These are phyloP conservation scores for Talaromyces sp. DNA, from an alignment of 2,329 filamentous ascomycete species.

Conservation along the genomic window DNA sequence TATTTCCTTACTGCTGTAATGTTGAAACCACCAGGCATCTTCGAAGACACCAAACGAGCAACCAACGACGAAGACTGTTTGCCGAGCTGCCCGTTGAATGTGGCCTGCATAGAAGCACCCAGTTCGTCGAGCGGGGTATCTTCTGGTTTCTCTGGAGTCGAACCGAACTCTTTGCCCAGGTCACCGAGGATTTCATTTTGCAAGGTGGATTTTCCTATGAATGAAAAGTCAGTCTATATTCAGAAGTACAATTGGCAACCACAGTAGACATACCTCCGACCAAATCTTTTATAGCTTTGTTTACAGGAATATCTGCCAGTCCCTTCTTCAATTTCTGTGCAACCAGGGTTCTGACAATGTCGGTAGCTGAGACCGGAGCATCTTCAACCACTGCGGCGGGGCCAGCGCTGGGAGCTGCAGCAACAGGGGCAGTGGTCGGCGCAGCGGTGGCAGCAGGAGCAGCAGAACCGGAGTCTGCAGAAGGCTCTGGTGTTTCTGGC, in stretches of 20 bases:
- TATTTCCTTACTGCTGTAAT: slow-evolving; percentile 96
- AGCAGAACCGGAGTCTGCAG: slow-evolving; percentile 39
- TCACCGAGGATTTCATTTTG: slow-evolving; percentile 99
- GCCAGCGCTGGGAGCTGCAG: slow-evolving; percentile 66
- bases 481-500: slow-evolving; percentile 55
- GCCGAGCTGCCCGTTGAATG: slow-evolving; percentile 97
- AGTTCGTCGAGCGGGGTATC: slow-evolving; percentile 95
- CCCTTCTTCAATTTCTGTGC: slow-evolving; percentile 98
- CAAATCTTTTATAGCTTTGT: slow-evolving; percentile 97
- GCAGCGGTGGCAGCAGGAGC: slow-evolving; percentile 44
- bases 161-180: slow-evolving; percentile 96
- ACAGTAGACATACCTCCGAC: slow-evolving; percentile 73
- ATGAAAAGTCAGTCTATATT: slow-evolving; percentile 13
- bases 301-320: slow-evolving; percentile 80
- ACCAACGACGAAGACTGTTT: slow-evolving; percentile 94
- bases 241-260: neutral
- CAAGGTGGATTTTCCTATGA: slow-evolving; percentile 87
- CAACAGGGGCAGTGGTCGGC: slow-evolving; percentile 53
- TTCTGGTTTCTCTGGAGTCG: slow-evolving; percentile 96
- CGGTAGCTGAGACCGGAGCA: slow-evolving; percentile 80
- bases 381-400: slow-evolving; percentile 86
- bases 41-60: slow-evolving; percentile 92
- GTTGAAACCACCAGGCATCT: slow-evolving; percentile 99
- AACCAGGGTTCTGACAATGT: slow-evolving; percentile 84
- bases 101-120: slow-evolving; percentile 91